Percentiles rank a stretch among this genome's conserved stretches.
Conservation (phyloP, 306 rosid genomes). For the Parietaria judaica region DNA sequence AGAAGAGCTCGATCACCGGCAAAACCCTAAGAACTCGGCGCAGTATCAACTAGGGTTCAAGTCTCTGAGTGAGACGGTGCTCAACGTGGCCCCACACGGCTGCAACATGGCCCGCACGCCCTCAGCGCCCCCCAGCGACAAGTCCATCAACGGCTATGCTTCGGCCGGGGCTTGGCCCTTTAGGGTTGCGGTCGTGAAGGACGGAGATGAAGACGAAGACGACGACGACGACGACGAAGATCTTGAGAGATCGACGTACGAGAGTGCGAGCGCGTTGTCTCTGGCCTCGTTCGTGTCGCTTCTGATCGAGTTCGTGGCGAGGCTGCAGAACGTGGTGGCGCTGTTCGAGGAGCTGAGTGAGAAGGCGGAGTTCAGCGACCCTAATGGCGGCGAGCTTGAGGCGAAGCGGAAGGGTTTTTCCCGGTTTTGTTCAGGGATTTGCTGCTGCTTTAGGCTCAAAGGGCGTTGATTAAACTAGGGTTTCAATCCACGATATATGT, state of each 20-base stretch:
- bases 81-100: slow-evolving; percentile 6
- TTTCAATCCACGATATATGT: too few relatives aligned
- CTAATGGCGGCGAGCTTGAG: background rate
- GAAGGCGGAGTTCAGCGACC: slow-evolving; percentile 56
- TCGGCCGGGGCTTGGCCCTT: slow-evolving; percentile 24
- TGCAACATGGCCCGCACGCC: slow-evolving; percentile 3
- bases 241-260: slow-evolving; percentile 29
- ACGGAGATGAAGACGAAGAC: too few relatives aligned
- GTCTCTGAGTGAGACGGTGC: slow-evolving; percentile 26
- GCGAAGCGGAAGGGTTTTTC: too few relatives aligned
- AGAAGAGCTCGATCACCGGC: too few relatives aligned
- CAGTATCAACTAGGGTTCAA: slow-evolving; percentile 9
- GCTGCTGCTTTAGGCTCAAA: too few relatives aligned
- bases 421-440: too few relatives aligned
- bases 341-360: slow-evolving; percentile 51
- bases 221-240: slow-evolving; percentile 15
- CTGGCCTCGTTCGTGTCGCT: slow-evolving; percentile 68
- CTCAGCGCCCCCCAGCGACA: background rate
- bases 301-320: slow-evolving; percentile 69
- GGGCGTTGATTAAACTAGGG: too few relatives aligned
- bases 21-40: too few relatives aligned
- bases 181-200: slow-evolving; percentile 15
- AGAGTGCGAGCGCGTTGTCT: slow-evolving; percentile 60
- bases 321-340: slow-evolving; percentile 70
- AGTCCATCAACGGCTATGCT: slow-evolving; percentile 13